These are phyloP conservation scores for Tolypocladium paradoxum DNA, from an alignment of 2,329 filamentous ascomycete genomes.

Conservation along the genomic window DNA sequence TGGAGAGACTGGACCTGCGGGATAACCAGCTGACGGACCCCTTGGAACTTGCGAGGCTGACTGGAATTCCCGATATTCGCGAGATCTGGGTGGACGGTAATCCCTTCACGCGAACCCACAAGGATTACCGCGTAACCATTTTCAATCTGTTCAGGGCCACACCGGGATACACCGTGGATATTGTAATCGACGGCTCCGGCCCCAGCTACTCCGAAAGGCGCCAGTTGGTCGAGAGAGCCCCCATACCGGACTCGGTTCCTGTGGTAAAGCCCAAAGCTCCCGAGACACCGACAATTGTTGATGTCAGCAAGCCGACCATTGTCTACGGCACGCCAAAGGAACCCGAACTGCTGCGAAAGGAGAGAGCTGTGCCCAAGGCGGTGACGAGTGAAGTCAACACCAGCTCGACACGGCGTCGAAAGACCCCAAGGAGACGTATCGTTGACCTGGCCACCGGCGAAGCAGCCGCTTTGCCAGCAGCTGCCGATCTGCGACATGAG, in stretches of 20 bases:
- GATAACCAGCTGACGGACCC: conserved; percentile 90
- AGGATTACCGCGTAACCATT: conserved; percentile 75
- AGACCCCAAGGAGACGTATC: conserved; percentile 51
- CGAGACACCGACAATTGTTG: conserved; percentile 50
- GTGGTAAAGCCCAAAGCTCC: conserved; percentile 60
- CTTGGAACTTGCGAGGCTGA: conserved; percentile 78
- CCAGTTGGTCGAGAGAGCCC: conserved; percentile 69
- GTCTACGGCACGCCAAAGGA: conserved; percentile 42
- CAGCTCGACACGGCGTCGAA: conserved; percentile 48
- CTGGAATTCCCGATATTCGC: conserved; percentile 78
- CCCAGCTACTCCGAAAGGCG: conserved; percentile 81
- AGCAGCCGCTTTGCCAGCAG: conserved; percentile 14
- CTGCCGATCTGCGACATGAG: conserved; percentile 16
- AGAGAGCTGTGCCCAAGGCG: conserved; percentile 40
- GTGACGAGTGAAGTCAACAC: conserved; percentile 48
- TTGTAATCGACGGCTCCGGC: conserved; percentile 74
- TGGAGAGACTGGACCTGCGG: conserved; percentile 82
- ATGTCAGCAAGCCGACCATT: conserved; percentile 58
- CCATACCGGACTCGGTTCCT: conserved; percentile 64
- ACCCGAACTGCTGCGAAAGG: conserved; percentile 45
- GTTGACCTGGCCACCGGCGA: conserved; percentile 52
- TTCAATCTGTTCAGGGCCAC: conserved; percentile 93
- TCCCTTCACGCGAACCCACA: conserved; percentile 79
- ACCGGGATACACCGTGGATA: conserved; percentile 82
- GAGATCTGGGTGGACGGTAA: conserved; percentile 92